These are phyloP conservation scores for Bipolaris cookei DNA, from an alignment of 2,329 filamentous ascomycete genomes.

Conservation along the genomic window DNA sequence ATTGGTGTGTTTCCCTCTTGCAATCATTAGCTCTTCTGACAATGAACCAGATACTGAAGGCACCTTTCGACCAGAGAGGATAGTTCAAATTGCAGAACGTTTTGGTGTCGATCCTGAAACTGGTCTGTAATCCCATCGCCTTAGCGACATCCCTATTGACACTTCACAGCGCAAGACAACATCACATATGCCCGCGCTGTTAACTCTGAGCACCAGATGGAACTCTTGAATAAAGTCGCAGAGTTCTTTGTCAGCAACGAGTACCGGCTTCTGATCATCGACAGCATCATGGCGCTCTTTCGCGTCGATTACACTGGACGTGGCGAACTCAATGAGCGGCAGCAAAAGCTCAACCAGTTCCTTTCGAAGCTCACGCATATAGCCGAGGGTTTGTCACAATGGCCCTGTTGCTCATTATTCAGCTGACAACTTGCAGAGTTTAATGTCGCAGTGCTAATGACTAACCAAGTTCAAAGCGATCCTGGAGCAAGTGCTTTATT, in stretches of 20 bases:
- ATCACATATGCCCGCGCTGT: slow-evolving; percentile 69
- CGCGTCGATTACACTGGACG: slow-evolving; percentile 71
- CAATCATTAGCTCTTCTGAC: slow-evolving; percentile 11
- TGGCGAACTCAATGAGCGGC: slow-evolving; percentile 70
- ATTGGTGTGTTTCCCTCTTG: slow-evolving; percentile 56
- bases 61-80: slow-evolving; percentile 70
- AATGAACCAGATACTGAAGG: slow-evolving; percentile 42
- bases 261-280: slow-evolving; percentile 70
- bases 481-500: slow-evolving; percentile 72
- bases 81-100: slow-evolving; percentile 69
- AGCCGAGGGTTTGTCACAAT: slow-evolving; percentile 60
- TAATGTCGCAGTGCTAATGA: slow-evolving; percentile 65
- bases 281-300: slow-evolving; percentile 74
- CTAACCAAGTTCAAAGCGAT: slow-evolving; percentile 74
- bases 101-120: slow-evolving; percentile 59
- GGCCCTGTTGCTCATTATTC: no score
- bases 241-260: slow-evolving; percentile 67
- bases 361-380: slow-evolving; percentile 68
- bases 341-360: slow-evolving; percentile 71
- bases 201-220: slow-evolving; percentile 71
- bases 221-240: slow-evolving; percentile 66
- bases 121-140: slow-evolving; percentile 16
- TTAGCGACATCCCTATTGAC: slow-evolving; percentile 56
- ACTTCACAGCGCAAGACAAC: slow-evolving; percentile 66
- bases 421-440: slow-evolving; percentile 58